Evolutionary conservation across 1,284 basidiomycete genomes (phyloP), one percentile per base, ranked within the genome.

Genomic region (Ceratobasidium sp.): DNA sequence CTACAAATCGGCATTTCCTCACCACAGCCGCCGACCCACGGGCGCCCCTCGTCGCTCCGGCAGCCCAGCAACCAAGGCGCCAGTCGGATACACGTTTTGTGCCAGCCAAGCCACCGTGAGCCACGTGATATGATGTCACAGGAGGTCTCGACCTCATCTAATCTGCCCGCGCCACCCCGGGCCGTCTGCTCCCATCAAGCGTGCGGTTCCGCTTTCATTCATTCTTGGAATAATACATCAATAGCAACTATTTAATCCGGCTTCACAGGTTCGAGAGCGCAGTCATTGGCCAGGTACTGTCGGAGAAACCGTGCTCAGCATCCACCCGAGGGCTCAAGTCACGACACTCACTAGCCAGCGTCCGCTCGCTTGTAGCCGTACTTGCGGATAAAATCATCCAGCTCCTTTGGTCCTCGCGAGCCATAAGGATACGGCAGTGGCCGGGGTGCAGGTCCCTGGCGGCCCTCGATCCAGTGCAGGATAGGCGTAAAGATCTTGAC

Each of bases 381-480:
- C 79, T 88, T 88, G 72, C 75, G 77, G 75, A 92, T 89, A 80
- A 95, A 98, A 0, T 81, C 82, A 28, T 94, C 90, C 59, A 96
- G 84, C 79, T 90, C 86, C 77, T 88, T 88, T 3, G 96, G 96
- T n/a, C 95, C 96, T 75, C 96, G 89, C 72, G 94, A 94, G 72
- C 96, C 96, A 80, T 97, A 98, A 11, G 89, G 87, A 83, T 98
- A 98, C 12, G 85, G 81, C 71, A 88, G 83, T 14, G 93, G 94
- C 78, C 83, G 88, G 73, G 94, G 92, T 23, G 81, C 80, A 60
- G 83, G 81, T 25, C 88, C 88, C 71, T 81, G 66, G 70, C 77
- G 72, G 36, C 92, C 92, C 23, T 96, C 94, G 80, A 96, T 96
- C 93, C 92, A 95, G 83, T 96, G 94, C 75, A 96, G 82, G 79